Base-by-base conservation (phyloP, 163 green algal species). In the Scenedesmus sp. region DNA sequence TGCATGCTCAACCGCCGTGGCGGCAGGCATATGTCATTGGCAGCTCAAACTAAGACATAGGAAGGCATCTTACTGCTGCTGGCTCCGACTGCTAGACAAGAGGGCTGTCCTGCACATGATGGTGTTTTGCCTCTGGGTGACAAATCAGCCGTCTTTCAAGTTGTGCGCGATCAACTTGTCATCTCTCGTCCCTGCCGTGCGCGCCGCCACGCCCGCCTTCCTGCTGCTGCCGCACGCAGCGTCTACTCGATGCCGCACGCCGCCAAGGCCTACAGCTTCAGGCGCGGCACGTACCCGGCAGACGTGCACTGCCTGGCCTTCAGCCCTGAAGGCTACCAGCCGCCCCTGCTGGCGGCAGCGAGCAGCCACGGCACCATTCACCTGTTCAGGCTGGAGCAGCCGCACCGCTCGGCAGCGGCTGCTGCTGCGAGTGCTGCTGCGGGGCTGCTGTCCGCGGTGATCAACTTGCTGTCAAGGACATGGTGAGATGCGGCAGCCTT, bases 301-400 rank as follows among this genome's bases (percentile, higher is more conserved):
- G 65, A 80, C 33, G 95, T 98, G 37, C 94, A 95, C 59, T 96
- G 94, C 40, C 91, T 98, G 13, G 94, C 95, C 18, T 98, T 98
- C 92, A 92, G 83, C 33, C 93, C 95, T 2, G 18, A 92, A 7
- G 87, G 82, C 24, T 80, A 94, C 35, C 43, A 93, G 43, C 93
- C 94, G 20, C 90, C 92, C 43, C 91, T 97, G 89, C 94, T 98
- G 85, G 93, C 91, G n/a, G 96, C 94, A 3, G 90, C 93, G 7
- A 97, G 95, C 86, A 93, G 93, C 78, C 93, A 96, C 61, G 96
- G 96, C 72, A 96, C 93, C 2, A 90, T 98, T 20, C 96, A 98
- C 73, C 86, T 98, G 46, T 96, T 95, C 84, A 84, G 91, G 49
- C 87, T 94, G 12, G 83, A 81, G 83, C 20, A 43, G 83, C 33